phyloP scores from a whole-genome alignment of 2,329 filamentous ascomycete species.

The Tolypocladium ovalisporum region DNA sequence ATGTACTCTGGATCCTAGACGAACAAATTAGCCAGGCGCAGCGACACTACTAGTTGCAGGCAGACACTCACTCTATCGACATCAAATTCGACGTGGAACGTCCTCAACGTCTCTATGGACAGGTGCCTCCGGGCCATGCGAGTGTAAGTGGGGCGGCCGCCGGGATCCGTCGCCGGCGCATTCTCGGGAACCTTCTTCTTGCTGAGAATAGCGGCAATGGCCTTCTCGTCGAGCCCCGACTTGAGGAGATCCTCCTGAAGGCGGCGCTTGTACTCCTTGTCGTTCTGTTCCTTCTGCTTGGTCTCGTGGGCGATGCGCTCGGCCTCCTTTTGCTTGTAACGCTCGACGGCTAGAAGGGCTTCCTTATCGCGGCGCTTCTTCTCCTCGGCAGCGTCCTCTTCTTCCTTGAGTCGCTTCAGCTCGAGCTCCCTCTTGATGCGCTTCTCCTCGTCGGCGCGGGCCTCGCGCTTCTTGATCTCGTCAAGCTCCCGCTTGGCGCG shows the following conservation, averaged over 20 bases:
- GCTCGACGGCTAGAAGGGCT: conserved; percentile 37
- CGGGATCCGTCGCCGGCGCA: conserved; percentile 10
- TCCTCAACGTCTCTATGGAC: conserved; percentile 48
- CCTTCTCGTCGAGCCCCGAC: conserved; percentile 47
- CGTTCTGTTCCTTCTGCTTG: conserved; percentile 34
- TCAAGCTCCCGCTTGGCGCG: conserved; percentile 37
- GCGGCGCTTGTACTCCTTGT: conserved; percentile 43
- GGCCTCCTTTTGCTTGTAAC: conserved; percentile 37
- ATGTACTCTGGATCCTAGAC: conserved; percentile 55
- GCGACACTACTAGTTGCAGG: background rate
- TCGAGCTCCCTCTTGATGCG: conserved; percentile 43
- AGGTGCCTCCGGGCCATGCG: conserved; percentile 52
- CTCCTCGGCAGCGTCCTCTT: conserved; percentile 31
- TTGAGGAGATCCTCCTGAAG: conserved; percentile 47
- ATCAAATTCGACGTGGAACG: conserved; percentile 46
- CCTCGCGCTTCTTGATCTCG: conserved; percentile 31
- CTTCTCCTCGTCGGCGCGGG: conserved; percentile 36
- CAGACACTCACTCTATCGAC: conserved; percentile 38
- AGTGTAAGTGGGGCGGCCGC: conserved; percentile 44
- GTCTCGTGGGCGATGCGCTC: conserved; percentile 35
- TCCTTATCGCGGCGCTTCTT: conserved; percentile 32
- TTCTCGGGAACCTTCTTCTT: conserved; percentile 36
- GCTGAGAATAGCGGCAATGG: conserved; percentile 47
- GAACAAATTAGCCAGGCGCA: conserved; percentile 18
- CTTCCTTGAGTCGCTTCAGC: conserved; percentile 33